Percentiles rank a stretch among this genome's conserved stretches.
These are phyloP conservation scores for Plasmodium falciparum DNA, from an alignment of 169 alveolate genomes.

Conservation along the genomic window DNA sequence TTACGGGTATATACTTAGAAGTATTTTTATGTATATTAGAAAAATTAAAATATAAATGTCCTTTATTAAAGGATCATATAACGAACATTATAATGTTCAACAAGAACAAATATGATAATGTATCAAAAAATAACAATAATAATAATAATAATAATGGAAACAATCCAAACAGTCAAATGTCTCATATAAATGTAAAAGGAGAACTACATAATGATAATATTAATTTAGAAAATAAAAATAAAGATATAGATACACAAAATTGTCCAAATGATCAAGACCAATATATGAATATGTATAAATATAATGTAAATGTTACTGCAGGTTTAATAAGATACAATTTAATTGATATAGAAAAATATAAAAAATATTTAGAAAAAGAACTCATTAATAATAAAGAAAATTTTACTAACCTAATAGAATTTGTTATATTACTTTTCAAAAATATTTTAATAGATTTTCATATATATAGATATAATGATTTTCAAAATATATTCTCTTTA, in stretches of 20 bases:
- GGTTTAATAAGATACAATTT: slow-evolving; percentile 68
- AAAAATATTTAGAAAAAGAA: slow-evolving; percentile 28
- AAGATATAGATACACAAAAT: background rate
- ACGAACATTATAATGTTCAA: slow-evolving; percentile 25
- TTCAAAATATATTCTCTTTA: slow-evolving; percentile 51
- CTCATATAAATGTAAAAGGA: background rate
- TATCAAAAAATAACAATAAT: background rate
- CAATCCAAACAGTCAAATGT: background rate
- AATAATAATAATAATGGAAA: background rate
- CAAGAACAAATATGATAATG: background rate
- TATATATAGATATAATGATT: slow-evolving; percentile 54
- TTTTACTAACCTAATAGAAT: slow-evolving; percentile 2
- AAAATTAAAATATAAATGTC: slow-evolving; percentile 66
- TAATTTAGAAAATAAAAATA: slow-evolving; percentile 7
- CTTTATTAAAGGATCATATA: slow-evolving; percentile 55
- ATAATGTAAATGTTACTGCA: slow-evolving; percentile 48
- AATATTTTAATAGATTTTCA: slow-evolving; percentile 69
- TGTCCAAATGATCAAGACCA: background rate
- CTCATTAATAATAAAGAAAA: background rate
- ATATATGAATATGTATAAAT: slow-evolving; percentile 10
- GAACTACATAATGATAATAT: background rate
- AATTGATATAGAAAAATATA: slow-evolving; percentile 57
- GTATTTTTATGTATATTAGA: slow-evolving; percentile 77
- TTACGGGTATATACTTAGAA: slow-evolving; percentile 60
- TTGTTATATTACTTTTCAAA: slow-evolving; percentile 26